Percentiles rank a stretch among this genome's conserved stretches.
phyloP scores from a whole-genome alignment of 495 filamentous ascomycete genomes.

The Aspergillus wentii region DNA sequence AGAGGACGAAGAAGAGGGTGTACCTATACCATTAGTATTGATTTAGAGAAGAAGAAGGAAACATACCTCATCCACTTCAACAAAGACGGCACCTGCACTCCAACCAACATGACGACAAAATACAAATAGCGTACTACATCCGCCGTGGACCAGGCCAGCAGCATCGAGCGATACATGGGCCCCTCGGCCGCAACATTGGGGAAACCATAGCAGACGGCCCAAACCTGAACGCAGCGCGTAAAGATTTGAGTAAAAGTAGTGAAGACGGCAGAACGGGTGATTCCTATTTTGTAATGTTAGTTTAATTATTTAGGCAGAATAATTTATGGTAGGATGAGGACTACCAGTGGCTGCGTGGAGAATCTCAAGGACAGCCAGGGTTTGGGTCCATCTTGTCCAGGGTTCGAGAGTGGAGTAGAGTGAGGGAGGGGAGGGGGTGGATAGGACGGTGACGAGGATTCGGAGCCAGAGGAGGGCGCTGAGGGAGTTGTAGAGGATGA shows the following conservation, averaged over 20 bases:
- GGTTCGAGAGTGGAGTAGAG: constrained; percentile 24
- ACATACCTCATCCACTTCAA: constrained; percentile 40
- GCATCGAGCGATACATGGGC: constrained; percentile 40
- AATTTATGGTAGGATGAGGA: background rate
- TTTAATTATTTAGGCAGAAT: constrained; percentile 12
- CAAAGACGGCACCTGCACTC: constrained; percentile 20
- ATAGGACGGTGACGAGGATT: constrained; percentile 22
- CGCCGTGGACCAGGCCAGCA: constrained; percentile 48
- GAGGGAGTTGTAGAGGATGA: constrained; percentile 68
- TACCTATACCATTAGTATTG: constrained; percentile 39
- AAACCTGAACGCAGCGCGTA: constrained; percentile 49
- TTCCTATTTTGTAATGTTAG: constrained; percentile 23
- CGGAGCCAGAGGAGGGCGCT: constrained; percentile 63
- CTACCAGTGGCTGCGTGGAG: constrained; percentile 46
- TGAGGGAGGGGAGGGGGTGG: constrained; percentile 3
- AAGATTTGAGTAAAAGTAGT: constrained; percentile 52
- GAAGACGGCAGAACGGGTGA: constrained; percentile 47
- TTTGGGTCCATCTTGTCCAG: constrained; percentile 25
- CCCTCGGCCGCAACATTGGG: constrained; percentile 24
- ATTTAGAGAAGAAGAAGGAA: background rate
- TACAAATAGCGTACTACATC: constrained; percentile 49
- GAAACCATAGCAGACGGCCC: constrained; percentile 43
- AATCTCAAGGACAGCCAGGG: constrained; percentile 24
- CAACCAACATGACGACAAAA: constrained; percentile 37
- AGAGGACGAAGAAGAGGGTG: constrained; percentile 48